Percentiles rank a stretch among this genome's conserved stretches.
phyloP scores from a whole-genome alignment of 805 yeast species.

The Yarrowia bubula region DNA sequence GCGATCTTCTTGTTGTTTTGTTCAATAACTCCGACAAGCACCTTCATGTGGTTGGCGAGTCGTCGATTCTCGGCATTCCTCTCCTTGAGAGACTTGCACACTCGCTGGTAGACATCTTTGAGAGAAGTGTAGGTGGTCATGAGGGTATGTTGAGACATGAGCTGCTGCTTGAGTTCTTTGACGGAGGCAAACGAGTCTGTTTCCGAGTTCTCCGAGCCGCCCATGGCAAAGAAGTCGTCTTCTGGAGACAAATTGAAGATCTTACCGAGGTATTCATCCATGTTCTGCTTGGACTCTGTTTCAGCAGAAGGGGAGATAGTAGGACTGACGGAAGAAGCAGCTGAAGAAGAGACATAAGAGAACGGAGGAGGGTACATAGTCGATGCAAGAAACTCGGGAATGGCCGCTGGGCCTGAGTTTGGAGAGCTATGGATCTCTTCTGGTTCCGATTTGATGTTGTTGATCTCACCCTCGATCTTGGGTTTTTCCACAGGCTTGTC shows the following conservation, averaged over 20 bases:
- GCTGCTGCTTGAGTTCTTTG: constrained; percentile 31
- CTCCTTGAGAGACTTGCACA: constrained; percentile 31
- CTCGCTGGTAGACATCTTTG: constrained; percentile 35
- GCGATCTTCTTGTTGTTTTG: constrained; percentile 14
- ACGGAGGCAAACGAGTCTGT: constrained; percentile 21
- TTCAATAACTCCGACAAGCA: constrained; percentile 12
- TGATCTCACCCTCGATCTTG: no score
- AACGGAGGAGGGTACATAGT: background rate
- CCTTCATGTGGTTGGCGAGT: constrained; percentile 20
- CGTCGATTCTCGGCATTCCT: constrained; percentile 19
- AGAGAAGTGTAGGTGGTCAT: constrained; percentile 36
- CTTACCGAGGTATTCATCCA: constrained; percentile 15
- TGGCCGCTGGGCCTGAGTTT: background rate
- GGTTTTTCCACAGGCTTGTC: no score
- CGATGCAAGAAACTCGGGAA: constrained; percentile 18
- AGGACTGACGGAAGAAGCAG: background rate
- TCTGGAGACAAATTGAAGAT: constrained; percentile 15
- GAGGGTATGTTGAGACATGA: constrained; percentile 34
- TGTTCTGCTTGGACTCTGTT: constrained; percentile 6
- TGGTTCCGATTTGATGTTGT: no score
- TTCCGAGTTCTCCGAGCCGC: background rate
- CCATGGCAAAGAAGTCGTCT: constrained; percentile 7
- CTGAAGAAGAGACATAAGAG: background rate
- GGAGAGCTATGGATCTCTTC: background rate
- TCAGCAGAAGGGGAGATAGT: background rate